These are phyloP conservation scores for Malassezia restricta DNA, from an alignment of 1,284 basidiomycete species.

Conservation along the genomic window DNA sequence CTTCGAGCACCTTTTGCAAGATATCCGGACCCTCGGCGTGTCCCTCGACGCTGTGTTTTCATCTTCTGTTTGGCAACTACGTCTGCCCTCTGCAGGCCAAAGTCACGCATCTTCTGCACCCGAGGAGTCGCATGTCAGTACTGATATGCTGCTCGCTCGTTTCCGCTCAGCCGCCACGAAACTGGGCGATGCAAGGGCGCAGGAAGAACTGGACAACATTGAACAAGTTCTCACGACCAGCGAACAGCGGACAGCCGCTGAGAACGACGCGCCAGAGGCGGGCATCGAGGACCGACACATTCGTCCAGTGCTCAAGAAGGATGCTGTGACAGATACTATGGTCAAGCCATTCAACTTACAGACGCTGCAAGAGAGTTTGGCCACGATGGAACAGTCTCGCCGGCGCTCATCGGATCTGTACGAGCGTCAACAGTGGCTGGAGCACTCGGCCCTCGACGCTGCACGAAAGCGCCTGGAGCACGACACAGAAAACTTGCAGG, in stretches of 20 bases:
- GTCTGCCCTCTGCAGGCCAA: slow-evolving; percentile 2
- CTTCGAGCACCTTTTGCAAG: slow-evolving; percentile 14
- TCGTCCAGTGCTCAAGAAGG: slow-evolving; percentile 23
- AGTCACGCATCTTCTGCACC: neutral
- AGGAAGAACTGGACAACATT: slow-evolving; percentile 27
- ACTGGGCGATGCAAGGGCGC: slow-evolving; percentile 21
- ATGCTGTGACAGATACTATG: slow-evolving; percentile 13
- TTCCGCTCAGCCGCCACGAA: slow-evolving; percentile 21
- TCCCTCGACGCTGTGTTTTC: slow-evolving; percentile 29
- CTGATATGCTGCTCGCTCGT: slow-evolving; percentile 16
- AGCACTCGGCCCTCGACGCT: slow-evolving; percentile 37
- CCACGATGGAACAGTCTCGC: slow-evolving; percentile 31
- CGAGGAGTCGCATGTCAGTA: neutral
- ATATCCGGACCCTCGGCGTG: slow-evolving; percentile 13
- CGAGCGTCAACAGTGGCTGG: slow-evolving; percentile 43
- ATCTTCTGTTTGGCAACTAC: slow-evolving; percentile 22
- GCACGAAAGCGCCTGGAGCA: slow-evolving; percentile 36
- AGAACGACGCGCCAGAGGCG: neutral
- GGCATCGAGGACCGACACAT: neutral
- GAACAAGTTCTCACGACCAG: slow-evolving; percentile 18
- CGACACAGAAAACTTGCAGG: slow-evolving; percentile 28
- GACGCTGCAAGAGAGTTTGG: slow-evolving; percentile 33
- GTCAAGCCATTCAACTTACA: slow-evolving; percentile 35
- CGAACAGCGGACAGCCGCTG: neutral
- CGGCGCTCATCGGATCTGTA: slow-evolving; percentile 26